Evolutionary conservation across 768 basidiomycete species (phyloP).

Genomic region (Trametes meyenii): DNA sequence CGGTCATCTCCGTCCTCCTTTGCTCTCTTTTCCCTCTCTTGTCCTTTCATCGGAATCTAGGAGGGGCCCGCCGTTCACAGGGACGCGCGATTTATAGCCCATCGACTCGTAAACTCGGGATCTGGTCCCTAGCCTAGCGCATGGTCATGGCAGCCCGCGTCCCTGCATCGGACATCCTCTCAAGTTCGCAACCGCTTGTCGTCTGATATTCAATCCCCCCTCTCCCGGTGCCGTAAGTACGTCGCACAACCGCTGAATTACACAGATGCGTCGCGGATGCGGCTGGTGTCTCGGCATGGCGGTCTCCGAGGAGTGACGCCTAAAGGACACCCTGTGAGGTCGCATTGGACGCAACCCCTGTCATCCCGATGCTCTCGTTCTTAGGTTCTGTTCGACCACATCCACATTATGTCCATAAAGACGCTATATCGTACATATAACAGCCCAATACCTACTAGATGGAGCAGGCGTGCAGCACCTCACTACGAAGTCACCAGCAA

Average conservation of each 20-base stretch:
- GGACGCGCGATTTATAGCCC: too few species aligned
- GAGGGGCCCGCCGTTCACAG: background rate
- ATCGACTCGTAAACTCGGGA: too few species aligned
- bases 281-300: too few species aligned
- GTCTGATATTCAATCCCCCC: background rate
- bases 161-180: background rate
- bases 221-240: background rate
- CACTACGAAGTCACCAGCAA: too few species aligned
- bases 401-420: background rate
- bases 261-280: background rate
- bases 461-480: too few species aligned
- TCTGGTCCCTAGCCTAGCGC: background rate
- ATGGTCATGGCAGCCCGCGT: background rate
- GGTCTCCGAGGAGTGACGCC: too few species aligned
- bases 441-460: too few species aligned
- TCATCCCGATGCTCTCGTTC: too few species aligned
- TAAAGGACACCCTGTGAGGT: too few species aligned
- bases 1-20: slow-evolving; percentile 1
- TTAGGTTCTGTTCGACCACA: too few species aligned
- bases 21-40: background rate
- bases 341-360: too few species aligned
- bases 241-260: background rate
- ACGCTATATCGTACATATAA: background rate
- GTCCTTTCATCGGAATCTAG: background rate
- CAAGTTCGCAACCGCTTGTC: background rate